phyloP scores from a whole-genome alignment of 1,284 basidiomycete species.

The Schizophyllum commune region DNA sequence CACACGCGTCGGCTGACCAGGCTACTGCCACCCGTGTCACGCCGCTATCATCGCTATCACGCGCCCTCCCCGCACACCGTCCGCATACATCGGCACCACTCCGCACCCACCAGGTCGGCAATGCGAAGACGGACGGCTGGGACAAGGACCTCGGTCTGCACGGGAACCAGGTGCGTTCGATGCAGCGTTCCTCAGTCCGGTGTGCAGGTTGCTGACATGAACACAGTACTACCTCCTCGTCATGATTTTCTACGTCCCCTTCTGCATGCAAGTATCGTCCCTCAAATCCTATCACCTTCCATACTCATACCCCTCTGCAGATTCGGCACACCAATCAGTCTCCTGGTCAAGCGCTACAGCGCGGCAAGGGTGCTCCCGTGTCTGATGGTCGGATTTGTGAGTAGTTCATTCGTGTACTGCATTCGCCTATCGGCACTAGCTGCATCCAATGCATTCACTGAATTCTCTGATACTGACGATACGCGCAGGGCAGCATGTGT shows the following conservation, averaged over 20 bases:
- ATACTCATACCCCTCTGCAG: constrained; percentile 13
- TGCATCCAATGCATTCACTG: background rate
- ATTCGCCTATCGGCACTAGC: background rate
- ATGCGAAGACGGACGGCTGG: background rate
- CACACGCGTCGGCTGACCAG: constrained; percentile 38
- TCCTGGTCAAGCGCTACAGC: constrained; percentile 39
- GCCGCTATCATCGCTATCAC: constrained; percentile 16
- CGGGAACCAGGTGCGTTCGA: constrained; percentile 1
- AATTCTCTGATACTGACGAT: no score
- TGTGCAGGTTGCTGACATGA: background rate
- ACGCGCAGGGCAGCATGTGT: constrained; percentile 30
- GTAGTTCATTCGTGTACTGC: background rate
- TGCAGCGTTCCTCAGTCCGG: background rate
- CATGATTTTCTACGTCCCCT: constrained; percentile 41
- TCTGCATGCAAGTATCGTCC: constrained; percentile 27
- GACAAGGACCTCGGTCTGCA: constrained; percentile 2
- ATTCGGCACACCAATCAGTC: constrained; percentile 38
- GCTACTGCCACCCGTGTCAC: constrained; percentile 43
- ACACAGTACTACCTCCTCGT: constrained; percentile 39
- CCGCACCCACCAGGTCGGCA: constrained; percentile 24
- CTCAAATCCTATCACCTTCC: background rate
- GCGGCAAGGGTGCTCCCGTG: constrained; percentile 39
- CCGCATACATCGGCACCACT: background rate
- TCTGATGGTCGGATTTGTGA: constrained; percentile 42
- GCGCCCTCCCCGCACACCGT: background rate